These are phyloP conservation scores for Sonneratia caseolaris DNA, from an alignment of 345 rosid species.

Conservation along the genomic window DNA sequence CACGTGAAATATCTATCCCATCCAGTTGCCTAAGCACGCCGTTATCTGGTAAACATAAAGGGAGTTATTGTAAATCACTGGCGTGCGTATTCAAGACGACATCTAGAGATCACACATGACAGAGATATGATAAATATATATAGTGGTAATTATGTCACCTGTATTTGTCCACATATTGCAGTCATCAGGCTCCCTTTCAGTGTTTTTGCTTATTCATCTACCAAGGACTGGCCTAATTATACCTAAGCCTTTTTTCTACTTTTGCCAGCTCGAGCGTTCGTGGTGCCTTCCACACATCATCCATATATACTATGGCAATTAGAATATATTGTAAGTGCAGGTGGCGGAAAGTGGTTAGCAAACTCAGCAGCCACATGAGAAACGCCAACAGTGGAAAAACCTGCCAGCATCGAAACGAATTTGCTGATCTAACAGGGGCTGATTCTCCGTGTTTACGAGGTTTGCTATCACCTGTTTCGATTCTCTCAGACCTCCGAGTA, in stretches of 20 bases:
- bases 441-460: not conserved
- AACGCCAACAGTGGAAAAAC: not conserved
- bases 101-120: not conserved
- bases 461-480: not conserved
- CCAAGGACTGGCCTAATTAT: not conserved
- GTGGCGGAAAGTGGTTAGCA: not conserved
- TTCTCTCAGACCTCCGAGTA: not conserved
- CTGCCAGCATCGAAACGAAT: not conserved
- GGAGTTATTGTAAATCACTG: not conserved
- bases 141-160: conserved; percentile 19
- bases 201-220: not conserved
- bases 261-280: not conserved
- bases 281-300: conserved; percentile 11
- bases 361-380: not conserved
- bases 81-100: not conserved
- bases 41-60: not conserved
- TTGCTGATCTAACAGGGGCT: too few relatives aligned
- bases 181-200: not conserved
- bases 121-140: not conserved
- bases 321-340: not conserved
- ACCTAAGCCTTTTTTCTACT: not conserved
- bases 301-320: not conserved
- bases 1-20: not conserved
- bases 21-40: not conserved
- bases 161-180: conserved; percentile 7